phyloP scores from a whole-genome alignment of 768 basidiomycete species.

The Kwoniella bestiolae region DNA sequence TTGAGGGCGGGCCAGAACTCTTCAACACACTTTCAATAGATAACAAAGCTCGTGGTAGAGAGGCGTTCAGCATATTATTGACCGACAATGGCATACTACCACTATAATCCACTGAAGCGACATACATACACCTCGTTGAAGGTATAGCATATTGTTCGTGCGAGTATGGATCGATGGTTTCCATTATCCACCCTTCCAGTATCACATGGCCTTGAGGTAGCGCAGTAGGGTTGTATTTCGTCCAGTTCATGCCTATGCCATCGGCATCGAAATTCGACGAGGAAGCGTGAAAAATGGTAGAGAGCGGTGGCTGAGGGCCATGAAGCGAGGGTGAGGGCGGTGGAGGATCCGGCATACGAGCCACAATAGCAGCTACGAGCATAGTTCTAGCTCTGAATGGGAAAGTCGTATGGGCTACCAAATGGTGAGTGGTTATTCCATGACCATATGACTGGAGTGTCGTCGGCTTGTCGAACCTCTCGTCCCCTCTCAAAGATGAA shows the following conservation, averaged over 20 bases:
- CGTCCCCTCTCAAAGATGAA: constrained; percentile 71
- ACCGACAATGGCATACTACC: constrained; percentile 82
- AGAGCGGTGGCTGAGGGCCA: constrained; percentile 57
- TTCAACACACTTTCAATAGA: constrained; percentile 76
- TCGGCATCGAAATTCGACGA: constrained; percentile 67
- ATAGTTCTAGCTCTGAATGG: constrained; percentile 91
- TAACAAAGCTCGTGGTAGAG: constrained; percentile 72
- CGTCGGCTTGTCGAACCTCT: constrained; percentile 72
- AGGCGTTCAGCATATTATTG: constrained; percentile 81
- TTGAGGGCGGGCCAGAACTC: constrained; percentile 67
- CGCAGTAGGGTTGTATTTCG: constrained; percentile 74
- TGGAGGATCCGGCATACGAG: constrained; percentile 58
- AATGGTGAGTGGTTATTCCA: constrained; percentile 71
- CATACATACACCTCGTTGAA: constrained; percentile 81
- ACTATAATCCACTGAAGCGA: constrained; percentile 83
- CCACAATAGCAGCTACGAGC: constrained; percentile 74
- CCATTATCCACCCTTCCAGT: constrained; percentile 92
- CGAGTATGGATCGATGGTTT: constrained; percentile 94
- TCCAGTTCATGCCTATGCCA: constrained; percentile 65
- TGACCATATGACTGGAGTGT: constrained; percentile 78
- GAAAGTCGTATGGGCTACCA: constrained; percentile 76
- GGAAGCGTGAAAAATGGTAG: constrained; percentile 79
- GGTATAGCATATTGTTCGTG: constrained; percentile 93
- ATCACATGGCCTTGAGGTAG: constrained; percentile 80
- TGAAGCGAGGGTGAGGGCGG: constrained; percentile 52